phyloP scores from a whole-genome alignment of 352 stramenopile genomes.

The Phytophthora vignae region DNA sequence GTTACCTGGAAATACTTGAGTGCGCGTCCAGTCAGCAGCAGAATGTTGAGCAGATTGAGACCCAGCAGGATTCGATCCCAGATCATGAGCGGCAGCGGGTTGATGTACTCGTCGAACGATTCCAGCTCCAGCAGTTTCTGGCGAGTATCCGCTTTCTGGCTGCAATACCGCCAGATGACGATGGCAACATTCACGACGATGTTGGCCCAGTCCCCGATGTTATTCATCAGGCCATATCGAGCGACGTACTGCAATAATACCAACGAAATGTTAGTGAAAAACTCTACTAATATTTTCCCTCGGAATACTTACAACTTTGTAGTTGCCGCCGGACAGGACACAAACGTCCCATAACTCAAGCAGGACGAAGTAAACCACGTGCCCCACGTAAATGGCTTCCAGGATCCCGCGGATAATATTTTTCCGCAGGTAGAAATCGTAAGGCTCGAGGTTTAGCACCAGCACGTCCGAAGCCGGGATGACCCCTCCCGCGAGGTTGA shows the following conservation, averaged over 20 bases:
- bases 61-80: conserved; percentile 73
- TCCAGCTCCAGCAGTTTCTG: conserved; percentile 53
- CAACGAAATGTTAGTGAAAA: conserved; percentile 4
- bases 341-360: conserved; percentile 73
- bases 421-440: conserved; percentile 59
- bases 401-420: conserved; percentile 58
- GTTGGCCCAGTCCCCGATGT: conserved; percentile 73
- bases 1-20: conserved; percentile 84
- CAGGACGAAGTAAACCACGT: conserved; percentile 70
- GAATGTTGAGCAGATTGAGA: conserved; percentile 75
- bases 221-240: conserved; percentile 73
- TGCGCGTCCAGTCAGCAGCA: conserved; percentile 63
- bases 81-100: conserved; percentile 49
- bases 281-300: neutral
- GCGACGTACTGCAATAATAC: conserved; percentile 61
- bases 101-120: conserved; percentile 70
- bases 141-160: conserved; percentile 47
- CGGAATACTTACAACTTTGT: conserved; percentile 47
- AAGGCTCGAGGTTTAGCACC: conserved; percentile 72
- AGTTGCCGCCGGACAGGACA: conserved; percentile 62
- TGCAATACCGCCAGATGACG: conserved; percentile 66
- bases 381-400: conserved; percentile 54
- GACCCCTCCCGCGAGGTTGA: conserved; percentile 69
- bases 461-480: conserved; percentile 52
- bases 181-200: conserved; percentile 66